A percentile compares a stretch with the other conserved stretches of the same genome.
Conservation (phyloP, 1,284 basidiomycete genomes). For the Puccinia brachypodii region DNA sequence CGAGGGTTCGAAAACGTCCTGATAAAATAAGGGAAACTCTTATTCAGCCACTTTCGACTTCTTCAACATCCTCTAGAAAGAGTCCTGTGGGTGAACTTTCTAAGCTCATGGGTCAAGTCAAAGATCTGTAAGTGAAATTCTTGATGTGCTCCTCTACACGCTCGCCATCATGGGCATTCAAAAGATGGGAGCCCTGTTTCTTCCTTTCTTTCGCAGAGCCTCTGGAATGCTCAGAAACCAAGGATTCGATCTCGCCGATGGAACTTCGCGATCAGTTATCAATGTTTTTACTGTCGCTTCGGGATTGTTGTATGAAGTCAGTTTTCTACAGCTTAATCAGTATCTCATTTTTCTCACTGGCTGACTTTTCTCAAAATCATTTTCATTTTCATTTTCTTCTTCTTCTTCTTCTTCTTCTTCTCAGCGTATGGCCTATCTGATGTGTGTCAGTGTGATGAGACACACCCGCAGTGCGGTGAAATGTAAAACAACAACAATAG, state of each 20-base stretch:
- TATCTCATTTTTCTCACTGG: background rate
- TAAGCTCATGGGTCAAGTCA: conserved; percentile 44
- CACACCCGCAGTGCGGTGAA: conserved; percentile 92
- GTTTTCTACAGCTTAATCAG: conserved; percentile 45
- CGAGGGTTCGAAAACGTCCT: conserved; percentile 68
- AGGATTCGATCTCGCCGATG: conserved; percentile 6
- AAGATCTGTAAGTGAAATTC: conserved; percentile 32
- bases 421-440: conserved; percentile 93
- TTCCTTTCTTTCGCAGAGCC: conserved; percentile 6
- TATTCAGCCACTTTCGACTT: conserved; percentile 35
- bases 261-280: conserved; percentile 72
- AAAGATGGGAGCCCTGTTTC: background rate
- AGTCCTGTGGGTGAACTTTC: background rate
- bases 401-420: background rate
- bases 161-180: background rate
- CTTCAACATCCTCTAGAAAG: background rate
- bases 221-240: conserved; percentile 18
- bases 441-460: conserved; percentile 91
- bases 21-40: conserved; percentile 70
- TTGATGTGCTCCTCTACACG: background rate
- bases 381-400: conserved; percentile 8
- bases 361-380: background rate
- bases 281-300: conserved; percentile 99
- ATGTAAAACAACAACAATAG: conserved; percentile 60
- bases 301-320: conserved; percentile 88